These are phyloP conservation scores for Trichoderma koningiopsis DNA, from an alignment of 2,329 filamentous ascomycete species.

Conservation along the genomic window DNA sequence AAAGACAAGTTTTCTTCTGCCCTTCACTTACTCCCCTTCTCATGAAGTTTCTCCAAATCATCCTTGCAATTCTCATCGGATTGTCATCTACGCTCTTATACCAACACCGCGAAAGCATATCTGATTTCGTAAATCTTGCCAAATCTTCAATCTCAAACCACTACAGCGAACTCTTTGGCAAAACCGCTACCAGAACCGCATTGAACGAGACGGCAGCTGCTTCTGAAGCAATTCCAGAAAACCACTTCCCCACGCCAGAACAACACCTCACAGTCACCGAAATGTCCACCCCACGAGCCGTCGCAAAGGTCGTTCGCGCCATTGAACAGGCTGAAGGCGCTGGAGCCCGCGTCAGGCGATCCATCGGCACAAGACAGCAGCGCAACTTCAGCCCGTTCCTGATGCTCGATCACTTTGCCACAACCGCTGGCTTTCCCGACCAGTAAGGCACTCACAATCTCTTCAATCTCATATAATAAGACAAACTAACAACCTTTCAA, in stretches of 20 bases:
- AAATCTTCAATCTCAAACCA: neutral
- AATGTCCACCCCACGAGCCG: slow-evolving; percentile 72
- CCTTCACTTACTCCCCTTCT: neutral
- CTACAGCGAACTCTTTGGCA: neutral
- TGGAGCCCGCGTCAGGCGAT: slow-evolving; percentile 82
- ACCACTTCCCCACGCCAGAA: slow-evolving; percentile 14
- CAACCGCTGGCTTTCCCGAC: slow-evolving; percentile 84
- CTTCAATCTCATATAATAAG: neutral
- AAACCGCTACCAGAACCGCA: too few relatives aligned
- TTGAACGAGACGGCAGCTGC: neutral
- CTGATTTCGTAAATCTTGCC: neutral
- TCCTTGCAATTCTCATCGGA: slow-evolving; percentile 37
- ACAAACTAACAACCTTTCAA: slow-evolving; percentile 15
- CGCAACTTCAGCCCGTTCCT: slow-evolving; percentile 90
- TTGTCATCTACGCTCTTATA: slow-evolving; percentile 36
- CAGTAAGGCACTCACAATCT: slow-evolving; percentile 51
- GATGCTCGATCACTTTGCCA: slow-evolving; percentile 92
- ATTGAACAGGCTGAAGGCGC: slow-evolving; percentile 85
- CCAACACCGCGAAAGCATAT: slow-evolving; percentile 27
- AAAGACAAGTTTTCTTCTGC: neutral
- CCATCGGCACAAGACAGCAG: slow-evolving; percentile 80
- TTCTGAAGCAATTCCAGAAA: slow-evolving; percentile 7
- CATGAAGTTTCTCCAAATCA: slow-evolving; percentile 39
- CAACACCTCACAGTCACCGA: slow-evolving; percentile 41
- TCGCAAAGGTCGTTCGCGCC: slow-evolving; percentile 82